Conservation (phyloP, 495 filamentous ascomycete genomes). For the Hypoxylon crocopeplum region DNA sequence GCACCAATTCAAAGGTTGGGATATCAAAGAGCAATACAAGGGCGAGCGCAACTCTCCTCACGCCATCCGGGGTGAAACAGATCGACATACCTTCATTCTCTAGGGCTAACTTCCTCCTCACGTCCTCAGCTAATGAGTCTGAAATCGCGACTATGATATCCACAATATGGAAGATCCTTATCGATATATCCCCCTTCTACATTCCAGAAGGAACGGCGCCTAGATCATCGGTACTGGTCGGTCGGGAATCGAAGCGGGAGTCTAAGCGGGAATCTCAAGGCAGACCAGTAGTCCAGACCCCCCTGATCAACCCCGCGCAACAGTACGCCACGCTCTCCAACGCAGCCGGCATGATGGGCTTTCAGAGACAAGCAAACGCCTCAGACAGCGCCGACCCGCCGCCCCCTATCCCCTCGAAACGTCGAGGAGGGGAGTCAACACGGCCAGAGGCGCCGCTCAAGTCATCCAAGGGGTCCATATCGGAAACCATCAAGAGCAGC, state of each 20-base stretch:
- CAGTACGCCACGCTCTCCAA: constrained; percentile 12
- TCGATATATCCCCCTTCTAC: constrained; percentile 45
- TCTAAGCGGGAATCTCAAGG: not conserved
- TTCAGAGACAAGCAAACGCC: not conserved
- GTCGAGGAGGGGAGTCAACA: not conserved
- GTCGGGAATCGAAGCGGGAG: constrained; percentile 3
- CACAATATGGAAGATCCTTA: constrained; percentile 49
- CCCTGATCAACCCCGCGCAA: constrained; percentile 13
- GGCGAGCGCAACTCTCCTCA: constrained; percentile 12
- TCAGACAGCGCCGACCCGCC: not conserved
- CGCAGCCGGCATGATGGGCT: constrained; percentile 14
- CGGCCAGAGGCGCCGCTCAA: constrained; percentile 3
- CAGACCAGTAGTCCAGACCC: constrained; percentile 18
- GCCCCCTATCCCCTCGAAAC: not conserved
- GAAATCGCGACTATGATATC: constrained; percentile 50
- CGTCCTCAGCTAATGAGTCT: constrained; percentile 46
- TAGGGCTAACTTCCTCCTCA: constrained; percentile 52
- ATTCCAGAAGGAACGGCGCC: constrained; percentile 36
- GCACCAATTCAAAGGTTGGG: constrained; percentile 1
- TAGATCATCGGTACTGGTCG: not conserved
- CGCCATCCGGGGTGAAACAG: constrained; percentile 16
- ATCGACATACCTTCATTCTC: constrained; percentile 39
- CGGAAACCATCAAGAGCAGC: constrained; percentile 17
- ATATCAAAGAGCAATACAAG: constrained; percentile 1
- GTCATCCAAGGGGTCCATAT: constrained; percentile 19